phyloP scores from a whole-genome alignment of 441 rosid species.

The Croton laevigatus region DNA sequence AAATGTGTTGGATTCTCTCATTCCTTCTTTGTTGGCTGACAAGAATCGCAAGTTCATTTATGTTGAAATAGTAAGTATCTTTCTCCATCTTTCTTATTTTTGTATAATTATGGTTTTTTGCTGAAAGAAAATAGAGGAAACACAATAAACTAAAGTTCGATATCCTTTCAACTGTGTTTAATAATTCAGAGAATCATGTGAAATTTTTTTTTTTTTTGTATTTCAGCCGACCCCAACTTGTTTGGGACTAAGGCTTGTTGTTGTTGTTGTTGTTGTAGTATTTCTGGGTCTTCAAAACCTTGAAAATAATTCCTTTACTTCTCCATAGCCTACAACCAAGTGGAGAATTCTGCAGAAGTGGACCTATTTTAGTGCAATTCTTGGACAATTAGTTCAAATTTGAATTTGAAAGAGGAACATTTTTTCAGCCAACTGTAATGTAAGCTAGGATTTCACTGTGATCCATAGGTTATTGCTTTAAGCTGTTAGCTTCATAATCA shows the following conservation, averaged over 20 bases:
- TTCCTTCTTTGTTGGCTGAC: conserved; percentile 84
- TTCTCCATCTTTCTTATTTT: conserved; percentile 5
- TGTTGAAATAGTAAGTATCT: conserved; percentile 65
- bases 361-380: neutral
- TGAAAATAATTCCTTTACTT: neutral
- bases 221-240: no score
- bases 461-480: neutral
- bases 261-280: no score
- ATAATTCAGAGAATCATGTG: neutral
- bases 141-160: neutral
- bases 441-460: no score
- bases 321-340: neutral
- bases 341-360: conserved; percentile 6
- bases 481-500: neutral
- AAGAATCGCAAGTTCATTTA: conserved; percentile 89
- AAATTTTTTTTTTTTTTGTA: neutral
- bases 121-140: neutral
- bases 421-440: neutral
- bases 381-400: conserved; percentile 1
- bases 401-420: neutral
- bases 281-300: neutral
- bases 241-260: neutral
- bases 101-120: conserved; percentile 15
- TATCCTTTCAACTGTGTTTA: conserved; percentile 2
- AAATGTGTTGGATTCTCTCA: conserved; percentile 85